phyloP scores from a whole-genome alignment of 306 rosid species.

The Erythrophleum fordii region DNA sequence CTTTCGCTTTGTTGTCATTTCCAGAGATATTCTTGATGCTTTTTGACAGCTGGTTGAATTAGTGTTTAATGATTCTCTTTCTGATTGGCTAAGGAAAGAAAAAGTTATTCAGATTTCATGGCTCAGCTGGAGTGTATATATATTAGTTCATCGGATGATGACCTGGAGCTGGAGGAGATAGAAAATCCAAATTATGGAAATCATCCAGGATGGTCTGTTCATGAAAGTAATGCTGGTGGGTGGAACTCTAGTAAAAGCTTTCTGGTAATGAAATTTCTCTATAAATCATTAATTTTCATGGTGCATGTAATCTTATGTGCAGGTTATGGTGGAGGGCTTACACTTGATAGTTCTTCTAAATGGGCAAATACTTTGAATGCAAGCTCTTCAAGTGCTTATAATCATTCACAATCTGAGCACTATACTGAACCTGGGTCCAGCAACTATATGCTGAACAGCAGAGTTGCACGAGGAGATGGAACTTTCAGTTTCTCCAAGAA shows the following conservation, averaged over 20 bases:
- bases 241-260: slow-evolving; percentile 25
- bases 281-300: slow-evolving; percentile 7
- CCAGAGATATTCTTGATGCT: slow-evolving; percentile 31
- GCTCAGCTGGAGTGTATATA: slow-evolving; percentile 50
- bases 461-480: slow-evolving; percentile 39
- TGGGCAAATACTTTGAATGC: slow-evolving; percentile 54
- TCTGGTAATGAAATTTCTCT: slow-evolving; percentile 19
- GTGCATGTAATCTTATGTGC: slow-evolving; percentile 41
- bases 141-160: slow-evolving; percentile 93
- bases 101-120: slow-evolving; percentile 49
- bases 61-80: slow-evolving; percentile 45
- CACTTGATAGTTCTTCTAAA: slow-evolving; percentile 46
- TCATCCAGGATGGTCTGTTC: slow-evolving; percentile 64
- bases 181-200: slow-evolving; percentile 52
- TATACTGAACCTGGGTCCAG: slow-evolving; percentile 45
- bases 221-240: slow-evolving; percentile 56
- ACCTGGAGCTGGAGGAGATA: slow-evolving; percentile 63
- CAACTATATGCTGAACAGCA: slow-evolving; percentile 48
- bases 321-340: slow-evolving; percentile 58
- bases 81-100: slow-evolving; percentile 45
- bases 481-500: slow-evolving; percentile 41
- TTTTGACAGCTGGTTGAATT: slow-evolving; percentile 56
- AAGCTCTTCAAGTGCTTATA: slow-evolving; percentile 47
- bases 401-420: slow-evolving; percentile 38
- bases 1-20: slow-evolving; percentile 30